phyloP scores from a whole-genome alignment of 352 stramenopile species.

The Globisporangium recalcitrans region DNA sequence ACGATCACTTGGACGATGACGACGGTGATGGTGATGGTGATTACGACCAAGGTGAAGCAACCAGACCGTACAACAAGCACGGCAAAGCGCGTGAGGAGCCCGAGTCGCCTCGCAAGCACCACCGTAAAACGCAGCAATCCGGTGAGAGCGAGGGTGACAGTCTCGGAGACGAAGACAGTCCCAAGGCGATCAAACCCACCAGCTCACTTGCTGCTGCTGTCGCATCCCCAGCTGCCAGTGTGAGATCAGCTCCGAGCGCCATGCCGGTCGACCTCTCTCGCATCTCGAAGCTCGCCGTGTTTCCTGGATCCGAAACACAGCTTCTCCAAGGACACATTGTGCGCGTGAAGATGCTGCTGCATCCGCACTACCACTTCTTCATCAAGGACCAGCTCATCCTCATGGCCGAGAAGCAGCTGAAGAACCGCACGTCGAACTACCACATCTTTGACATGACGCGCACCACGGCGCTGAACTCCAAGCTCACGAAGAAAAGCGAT shows the following conservation, averaged over 20 bases:
- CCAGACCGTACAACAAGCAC: not conserved
- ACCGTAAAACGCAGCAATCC: slow-evolving; percentile 25
- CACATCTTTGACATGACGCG: slow-evolving; percentile 85
- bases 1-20: slow-evolving; percentile 21
- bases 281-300: slow-evolving; percentile 79
- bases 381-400: slow-evolving; percentile 56
- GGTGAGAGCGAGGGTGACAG: slow-evolving; percentile 24
- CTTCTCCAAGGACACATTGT: slow-evolving; percentile 38
- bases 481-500: slow-evolving; percentile 83
- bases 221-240: slow-evolving; percentile 16
- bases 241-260: not conserved
- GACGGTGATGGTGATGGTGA: slow-evolving; percentile 11
- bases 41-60: slow-evolving; percentile 15
- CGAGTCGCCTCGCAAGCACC: slow-evolving; percentile 23
- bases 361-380: slow-evolving; percentile 60
- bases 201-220: slow-evolving; percentile 4
- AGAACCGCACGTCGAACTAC: slow-evolving; percentile 81
- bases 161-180: slow-evolving; percentile 42
- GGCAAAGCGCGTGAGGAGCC: slow-evolving; percentile 16
- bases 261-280: slow-evolving; percentile 40
- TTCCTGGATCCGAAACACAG: slow-evolving; percentile 48
- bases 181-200: slow-evolving; percentile 17
- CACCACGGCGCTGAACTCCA: slow-evolving; percentile 31
- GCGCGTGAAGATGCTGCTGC: slow-evolving; percentile 51
- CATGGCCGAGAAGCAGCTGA: slow-evolving; percentile 63